A percentile compares a stretch with the other conserved stretches of the same genome.
These are phyloP conservation scores for Echinosophora koreensis DNA, from an alignment of 306 rosid genomes.

Conservation along the genomic window DNA sequence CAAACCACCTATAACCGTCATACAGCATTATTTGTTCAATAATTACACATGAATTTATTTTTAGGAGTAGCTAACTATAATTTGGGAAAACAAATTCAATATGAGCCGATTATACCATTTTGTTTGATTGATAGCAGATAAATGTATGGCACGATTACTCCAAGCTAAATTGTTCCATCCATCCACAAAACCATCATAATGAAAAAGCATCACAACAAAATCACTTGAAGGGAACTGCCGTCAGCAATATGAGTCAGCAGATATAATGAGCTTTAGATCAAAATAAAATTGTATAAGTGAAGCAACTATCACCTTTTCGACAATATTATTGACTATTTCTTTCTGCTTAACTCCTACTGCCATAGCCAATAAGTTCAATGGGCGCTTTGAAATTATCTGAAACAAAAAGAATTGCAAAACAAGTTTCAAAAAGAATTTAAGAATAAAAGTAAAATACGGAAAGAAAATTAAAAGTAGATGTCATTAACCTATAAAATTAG, in stretches of 20 bases:
- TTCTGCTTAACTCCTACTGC: slow-evolving; percentile 89
- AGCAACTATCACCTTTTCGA: slow-evolving; percentile 69
- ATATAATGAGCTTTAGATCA: slow-evolving; percentile 16
- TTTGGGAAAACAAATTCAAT: slow-evolving; percentile 17
- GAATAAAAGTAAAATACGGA: not conserved
- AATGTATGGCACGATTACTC: slow-evolving; percentile 57
- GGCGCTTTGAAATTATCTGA: slow-evolving; percentile 58
- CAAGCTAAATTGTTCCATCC: slow-evolving; percentile 62
- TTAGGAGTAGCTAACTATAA: not conserved
- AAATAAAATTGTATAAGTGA: slow-evolving; percentile 26
- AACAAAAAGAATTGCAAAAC: slow-evolving; percentile 15
- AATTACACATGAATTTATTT: slow-evolving; percentile 23
- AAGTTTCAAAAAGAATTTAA: not conserved
- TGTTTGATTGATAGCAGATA: slow-evolving; percentile 65
- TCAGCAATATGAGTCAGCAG: slow-evolving; percentile 26
- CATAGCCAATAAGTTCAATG: slow-evolving; percentile 80
- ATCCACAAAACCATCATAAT: slow-evolving; percentile 63
- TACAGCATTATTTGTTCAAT: slow-evolving; percentile 20
- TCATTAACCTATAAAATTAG: not conserved
- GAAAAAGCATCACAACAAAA: slow-evolving; percentile 67
- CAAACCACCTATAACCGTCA: slow-evolving; percentile 80
- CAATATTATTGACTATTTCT: slow-evolving; percentile 70
- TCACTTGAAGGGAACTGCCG: slow-evolving; percentile 59
- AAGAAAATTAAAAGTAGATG: not conserved
- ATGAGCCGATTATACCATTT: slow-evolving; percentile 57